Base-by-base conservation (phyloP, 768 basidiomycete genomes). In the Aureoboletus auriporus region DNA sequence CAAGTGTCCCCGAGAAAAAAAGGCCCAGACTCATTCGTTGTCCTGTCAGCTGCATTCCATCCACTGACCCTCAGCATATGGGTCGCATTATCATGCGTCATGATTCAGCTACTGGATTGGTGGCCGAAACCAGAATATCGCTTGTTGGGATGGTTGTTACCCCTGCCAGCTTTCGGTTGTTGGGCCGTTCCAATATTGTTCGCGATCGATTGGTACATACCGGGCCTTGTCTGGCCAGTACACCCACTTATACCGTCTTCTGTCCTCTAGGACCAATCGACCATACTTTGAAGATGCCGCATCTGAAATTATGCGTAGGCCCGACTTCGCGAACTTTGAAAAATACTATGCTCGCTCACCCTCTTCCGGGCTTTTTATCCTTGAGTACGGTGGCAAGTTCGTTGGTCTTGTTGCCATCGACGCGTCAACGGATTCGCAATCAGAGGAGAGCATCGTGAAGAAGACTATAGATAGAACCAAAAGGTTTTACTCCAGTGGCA, bases 361-460 rank as follows among this genome's bases (percentile, higher is more conserved):
- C 1, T 75, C 78, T 1, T 87, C 86, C 2, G 85, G 83, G 2
- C 71, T 89, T 60, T 89, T 82, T 73, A 71, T 90, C 33, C 71
- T 89, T 29, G 81, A 89, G 58, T 80, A 72, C 38, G 77, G 71
- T 7, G 63, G 70, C 37, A 73, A 66, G 1, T 78, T 85, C 49
- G 71, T 91, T 13, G 89, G 89, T 0, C 68, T 88, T 49, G 73
- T 89, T 51, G 86, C 83, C 11, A 49, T 89, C 27, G 89, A 89
- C 61, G 83, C 86, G 0, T 78, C 77, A 8, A 60, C 52, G 23
- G 71, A 76, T 40, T 68, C 71, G 11, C 52, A 60, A 23, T 63
- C 65, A 16, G 65, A 67, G 39, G 61, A 68, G 27, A 47, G 49
- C n/a, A 38, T 63, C 4, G 50, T 57, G 13, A 59, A 62, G 48